These are phyloP conservation scores for Leptosphaerulina australis DNA, from an alignment of 2,329 filamentous ascomycete species.

Conservation along the genomic window DNA sequence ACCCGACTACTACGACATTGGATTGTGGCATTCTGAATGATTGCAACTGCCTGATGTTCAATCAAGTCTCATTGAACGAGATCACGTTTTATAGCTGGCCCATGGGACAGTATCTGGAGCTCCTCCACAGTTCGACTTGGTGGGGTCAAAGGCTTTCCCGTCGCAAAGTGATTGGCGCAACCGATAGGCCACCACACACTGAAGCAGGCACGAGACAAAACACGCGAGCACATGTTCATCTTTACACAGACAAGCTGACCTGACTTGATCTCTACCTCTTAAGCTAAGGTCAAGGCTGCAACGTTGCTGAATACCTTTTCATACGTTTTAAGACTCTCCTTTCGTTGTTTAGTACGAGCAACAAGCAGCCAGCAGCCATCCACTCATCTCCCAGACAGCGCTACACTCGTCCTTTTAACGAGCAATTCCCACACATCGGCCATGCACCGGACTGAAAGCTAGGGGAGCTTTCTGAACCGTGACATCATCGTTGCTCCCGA, in stretches of 20 bases:
- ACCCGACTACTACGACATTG: slow-evolving; percentile 59
- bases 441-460: slow-evolving; percentile 19
- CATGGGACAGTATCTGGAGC: slow-evolving; percentile 4
- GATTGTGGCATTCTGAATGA: slow-evolving; percentile 17
- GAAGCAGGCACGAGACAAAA: slow-evolving; percentile 25
- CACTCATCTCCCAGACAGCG: slow-evolving; percentile 9
- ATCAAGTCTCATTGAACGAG: neutral
- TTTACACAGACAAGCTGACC: slow-evolving; percentile 18
- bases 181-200: slow-evolving; percentile 22
- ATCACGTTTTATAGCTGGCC: slow-evolving; percentile 11
- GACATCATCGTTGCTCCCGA: slow-evolving; percentile 39
- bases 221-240: slow-evolving; percentile 33
- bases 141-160: slow-evolving; percentile 13
- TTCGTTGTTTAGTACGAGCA: slow-evolving; percentile 7
- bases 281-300: slow-evolving; percentile 8
- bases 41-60: neutral
- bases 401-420: slow-evolving; percentile 13
- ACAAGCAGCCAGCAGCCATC: slow-evolving; percentile 6
- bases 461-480: slow-evolving; percentile 28
- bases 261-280: slow-evolving; percentile 2
- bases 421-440: slow-evolving; percentile 10
- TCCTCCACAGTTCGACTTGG: slow-evolving; percentile 2
- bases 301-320: neutral
- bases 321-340: neutral
- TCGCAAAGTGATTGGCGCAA: slow-evolving; percentile 8